Percentiles rank a stretch among this genome's conserved stretches.
These are phyloP conservation scores for Suhomyces bribrorum DNA, from an alignment of 1,139 yeast genomes.

Conservation along the genomic window DNA sequence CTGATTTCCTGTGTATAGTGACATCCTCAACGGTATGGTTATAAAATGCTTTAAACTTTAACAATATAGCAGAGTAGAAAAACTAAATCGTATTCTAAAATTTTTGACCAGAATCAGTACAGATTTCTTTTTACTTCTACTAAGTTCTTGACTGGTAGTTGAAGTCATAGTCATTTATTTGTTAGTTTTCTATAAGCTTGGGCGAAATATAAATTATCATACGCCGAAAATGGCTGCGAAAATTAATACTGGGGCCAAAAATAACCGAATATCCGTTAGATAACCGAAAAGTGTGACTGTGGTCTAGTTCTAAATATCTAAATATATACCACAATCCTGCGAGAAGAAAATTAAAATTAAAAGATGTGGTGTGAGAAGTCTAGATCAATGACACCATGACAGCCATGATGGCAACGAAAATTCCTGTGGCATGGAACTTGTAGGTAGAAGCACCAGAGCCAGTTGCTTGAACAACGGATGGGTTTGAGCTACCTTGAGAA, in stretches of 20 bases:
- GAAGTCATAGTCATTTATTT: no score
- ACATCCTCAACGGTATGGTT: slow-evolving; percentile 36
- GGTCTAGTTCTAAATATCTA: background rate
- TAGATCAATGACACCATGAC: slow-evolving; percentile 9
- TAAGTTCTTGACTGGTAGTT: no score
- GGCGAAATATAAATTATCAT: no score
- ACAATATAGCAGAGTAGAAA: no score
- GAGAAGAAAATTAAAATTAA: background rate
- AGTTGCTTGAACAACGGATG: slow-evolving; percentile 12
- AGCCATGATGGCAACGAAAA: slow-evolving; percentile 6
- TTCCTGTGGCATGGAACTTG: slow-evolving; percentile 9
- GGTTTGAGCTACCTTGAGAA: slow-evolving; percentile 7
- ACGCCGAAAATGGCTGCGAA: background rate
- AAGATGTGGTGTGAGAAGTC: background rate
- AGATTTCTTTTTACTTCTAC: no score
- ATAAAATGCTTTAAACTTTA: slow-evolving; percentile 8
- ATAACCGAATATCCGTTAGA: background rate
- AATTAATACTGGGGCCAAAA: background rate
- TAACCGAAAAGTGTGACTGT: slow-evolving; percentile 1
- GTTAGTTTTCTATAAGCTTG: no score
- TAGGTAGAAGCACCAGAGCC: slow-evolving; percentile 11
- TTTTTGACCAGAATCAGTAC: no score
- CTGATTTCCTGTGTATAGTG: slow-evolving; percentile 30
- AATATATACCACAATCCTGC: background rate
- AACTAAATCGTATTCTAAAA: no score